phyloP scores from a whole-genome alignment of 2,329 filamentous ascomycete species.

The Calonectria ilicicola region DNA sequence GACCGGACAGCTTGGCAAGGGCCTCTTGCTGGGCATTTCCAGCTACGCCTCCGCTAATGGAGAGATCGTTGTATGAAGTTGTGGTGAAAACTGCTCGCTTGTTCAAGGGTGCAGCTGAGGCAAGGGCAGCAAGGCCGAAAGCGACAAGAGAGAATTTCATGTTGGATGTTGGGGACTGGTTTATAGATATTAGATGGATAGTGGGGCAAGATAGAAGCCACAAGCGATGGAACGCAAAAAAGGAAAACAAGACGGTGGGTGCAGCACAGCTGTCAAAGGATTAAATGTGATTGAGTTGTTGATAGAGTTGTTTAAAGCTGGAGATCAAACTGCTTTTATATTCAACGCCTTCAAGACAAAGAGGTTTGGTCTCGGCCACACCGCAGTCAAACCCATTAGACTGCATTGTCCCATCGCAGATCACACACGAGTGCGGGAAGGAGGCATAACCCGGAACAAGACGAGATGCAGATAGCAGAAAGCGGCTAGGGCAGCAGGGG shows the following conservation, averaged over 20 bases:
- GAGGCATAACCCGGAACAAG: neutral
- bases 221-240: neutral
- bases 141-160: constrained; percentile 52
- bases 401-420: neutral
- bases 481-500: neutral
- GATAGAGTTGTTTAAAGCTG: neutral
- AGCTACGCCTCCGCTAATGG: constrained; percentile 59
- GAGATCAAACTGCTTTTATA: constrained; percentile 2
- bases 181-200: neutral
- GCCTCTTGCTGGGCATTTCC: constrained; percentile 59
- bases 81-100: constrained; percentile 47
- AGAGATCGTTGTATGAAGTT: constrained; percentile 57
- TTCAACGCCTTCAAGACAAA: neutral
- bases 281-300: neutral
- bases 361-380: neutral
- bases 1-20: constrained; percentile 50
- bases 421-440: neutral
- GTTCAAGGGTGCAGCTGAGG: constrained; percentile 44
- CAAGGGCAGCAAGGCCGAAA: constrained; percentile 42
- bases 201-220: neutral
- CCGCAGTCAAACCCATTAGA: neutral
- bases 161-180: constrained; percentile 14
- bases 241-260: neutral
- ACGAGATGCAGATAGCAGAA: neutral
- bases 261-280: constrained; percentile 7